These are phyloP conservation scores for Scedosporium minutisporum DNA, from an alignment of 2,329 filamentous ascomycete genomes.

Conservation along the genomic window DNA sequence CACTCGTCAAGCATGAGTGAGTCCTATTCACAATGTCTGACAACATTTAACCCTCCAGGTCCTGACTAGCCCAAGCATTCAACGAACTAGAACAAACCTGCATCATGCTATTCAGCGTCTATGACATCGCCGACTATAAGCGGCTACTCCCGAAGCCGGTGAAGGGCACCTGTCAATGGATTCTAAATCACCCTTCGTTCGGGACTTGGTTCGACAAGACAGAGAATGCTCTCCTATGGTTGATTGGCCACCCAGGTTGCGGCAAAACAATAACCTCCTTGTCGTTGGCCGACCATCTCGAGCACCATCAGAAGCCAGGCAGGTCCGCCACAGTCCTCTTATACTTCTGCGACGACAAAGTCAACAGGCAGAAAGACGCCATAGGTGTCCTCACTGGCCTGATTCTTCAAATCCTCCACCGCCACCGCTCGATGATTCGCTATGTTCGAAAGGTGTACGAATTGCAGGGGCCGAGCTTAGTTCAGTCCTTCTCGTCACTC, in stretches of 20 bases:
- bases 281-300: constrained; percentile 21
- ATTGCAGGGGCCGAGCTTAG: constrained; percentile 19
- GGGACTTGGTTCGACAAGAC: constrained; percentile 19
- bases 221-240: constrained; percentile 22
- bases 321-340: constrained; percentile 16
- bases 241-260: constrained; percentile 25
- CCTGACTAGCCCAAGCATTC: constrained; percentile 16
- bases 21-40: not conserved
- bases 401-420: constrained; percentile 24
- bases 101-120: constrained; percentile 20
- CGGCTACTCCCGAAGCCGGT: constrained; percentile 18
- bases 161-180: constrained; percentile 26
- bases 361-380: constrained; percentile 21
- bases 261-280: constrained; percentile 26
- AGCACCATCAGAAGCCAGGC: constrained; percentile 6
- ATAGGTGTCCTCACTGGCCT: constrained; percentile 24
- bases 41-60: not conserved
- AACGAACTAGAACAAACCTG: constrained; percentile 22
- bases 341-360: constrained; percentile 25
- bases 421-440: constrained; percentile 20
- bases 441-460: constrained; percentile 21
- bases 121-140: constrained; percentile 20
- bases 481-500: constrained; percentile 22
- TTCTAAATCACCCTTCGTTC: constrained; percentile 20
- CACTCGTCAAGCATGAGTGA: constrained; percentile 7